A percentile compares a stretch with the other conserved stretches of the same genome.
Conservation (phyloP, 129 eudicot genomes). For the Calendula officinalis region DNA sequence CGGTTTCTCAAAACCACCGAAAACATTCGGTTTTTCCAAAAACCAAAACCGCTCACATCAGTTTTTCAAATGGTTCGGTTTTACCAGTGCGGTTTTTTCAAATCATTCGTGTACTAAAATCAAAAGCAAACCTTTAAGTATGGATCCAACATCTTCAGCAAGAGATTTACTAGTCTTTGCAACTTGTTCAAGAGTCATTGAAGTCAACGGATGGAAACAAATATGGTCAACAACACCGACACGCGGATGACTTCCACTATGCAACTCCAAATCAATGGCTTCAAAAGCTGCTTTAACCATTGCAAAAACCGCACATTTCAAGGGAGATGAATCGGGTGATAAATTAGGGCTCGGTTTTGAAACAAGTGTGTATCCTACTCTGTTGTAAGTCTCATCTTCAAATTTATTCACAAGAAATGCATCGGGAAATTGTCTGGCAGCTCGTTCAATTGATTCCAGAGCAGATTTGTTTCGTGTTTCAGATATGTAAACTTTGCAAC, state of each 20-base stretch:
- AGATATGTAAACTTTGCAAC: conserved; percentile 90
- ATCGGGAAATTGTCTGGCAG: conserved; percentile 64
- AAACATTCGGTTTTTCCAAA: too few relatives aligned
- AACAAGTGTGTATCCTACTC: conserved; percentile 96
- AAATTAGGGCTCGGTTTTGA: conserved; percentile 41
- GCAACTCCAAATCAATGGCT: conserved; percentile 62
- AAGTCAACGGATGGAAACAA: conserved; percentile 75
- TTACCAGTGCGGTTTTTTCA: too few relatives aligned
- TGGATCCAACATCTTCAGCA: conserved; percentile 71
- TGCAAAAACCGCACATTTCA: conserved; percentile 59
- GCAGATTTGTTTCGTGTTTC: conserved; percentile 90
- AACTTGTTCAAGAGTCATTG: conserved; percentile 58
- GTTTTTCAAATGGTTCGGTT: too few relatives aligned
- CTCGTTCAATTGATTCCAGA: conserved; percentile 70
- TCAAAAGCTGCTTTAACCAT: conserved; percentile 89
- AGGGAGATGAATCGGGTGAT: conserved; percentile 27
- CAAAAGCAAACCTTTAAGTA: conserved; percentile 55
- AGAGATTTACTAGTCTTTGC: conserved; percentile 58
- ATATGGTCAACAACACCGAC: conserved; percentile 96
- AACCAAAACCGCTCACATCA: too few relatives aligned
- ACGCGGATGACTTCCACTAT: conserved; percentile 85
- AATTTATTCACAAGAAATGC: conserved; percentile 75
- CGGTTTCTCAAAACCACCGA: too few relatives aligned
- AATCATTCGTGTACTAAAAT: neutral
- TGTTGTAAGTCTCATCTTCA: conserved; percentile 79